Evolutionary conservation across 2,329 filamentous ascomycete species (phyloP).

Genomic region (Pseudogymnoascus sp.): DNA sequence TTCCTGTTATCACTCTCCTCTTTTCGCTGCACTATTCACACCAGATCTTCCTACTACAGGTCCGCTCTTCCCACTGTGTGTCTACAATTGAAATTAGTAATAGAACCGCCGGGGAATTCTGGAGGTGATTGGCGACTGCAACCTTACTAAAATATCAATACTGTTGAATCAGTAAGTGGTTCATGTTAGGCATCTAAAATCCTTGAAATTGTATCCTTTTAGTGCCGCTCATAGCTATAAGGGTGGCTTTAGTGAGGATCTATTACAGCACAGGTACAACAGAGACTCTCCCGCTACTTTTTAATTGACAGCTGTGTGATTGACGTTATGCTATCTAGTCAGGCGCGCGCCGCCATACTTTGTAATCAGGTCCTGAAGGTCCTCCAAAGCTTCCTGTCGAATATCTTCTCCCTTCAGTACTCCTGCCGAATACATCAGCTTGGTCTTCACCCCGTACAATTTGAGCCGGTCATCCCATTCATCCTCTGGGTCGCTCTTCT

Average conservation of each 20-base stretch:
- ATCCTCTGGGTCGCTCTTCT: slow-evolving; percentile 21
- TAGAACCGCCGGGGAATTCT: background rate
- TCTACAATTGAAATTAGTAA: background rate
- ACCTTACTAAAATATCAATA: background rate
- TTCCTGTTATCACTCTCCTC: background rate
- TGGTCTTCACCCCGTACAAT: slow-evolving; percentile 18
- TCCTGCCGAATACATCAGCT: background rate
- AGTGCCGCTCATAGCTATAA: background rate
- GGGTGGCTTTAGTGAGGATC: no score
- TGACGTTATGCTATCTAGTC: background rate
- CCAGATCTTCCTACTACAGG: no score
- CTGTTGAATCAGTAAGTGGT: background rate
- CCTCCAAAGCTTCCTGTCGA: background rate
- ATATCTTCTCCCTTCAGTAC: background rate
- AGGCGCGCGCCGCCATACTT: background rate
- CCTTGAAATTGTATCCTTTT: background rate
- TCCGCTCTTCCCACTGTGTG: background rate
- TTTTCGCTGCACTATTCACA: background rate
- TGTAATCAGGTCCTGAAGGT: background rate
- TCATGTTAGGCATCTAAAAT: background rate
- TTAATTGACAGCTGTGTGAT: background rate
- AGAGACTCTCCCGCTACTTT: background rate
- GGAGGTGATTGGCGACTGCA: background rate
- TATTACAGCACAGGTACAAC: no score
- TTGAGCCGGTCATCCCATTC: slow-evolving; percentile 26